Conservation (phyloP, 2,329 filamentous ascomycete genomes). For the Aspergillus sclerotialis region DNA sequence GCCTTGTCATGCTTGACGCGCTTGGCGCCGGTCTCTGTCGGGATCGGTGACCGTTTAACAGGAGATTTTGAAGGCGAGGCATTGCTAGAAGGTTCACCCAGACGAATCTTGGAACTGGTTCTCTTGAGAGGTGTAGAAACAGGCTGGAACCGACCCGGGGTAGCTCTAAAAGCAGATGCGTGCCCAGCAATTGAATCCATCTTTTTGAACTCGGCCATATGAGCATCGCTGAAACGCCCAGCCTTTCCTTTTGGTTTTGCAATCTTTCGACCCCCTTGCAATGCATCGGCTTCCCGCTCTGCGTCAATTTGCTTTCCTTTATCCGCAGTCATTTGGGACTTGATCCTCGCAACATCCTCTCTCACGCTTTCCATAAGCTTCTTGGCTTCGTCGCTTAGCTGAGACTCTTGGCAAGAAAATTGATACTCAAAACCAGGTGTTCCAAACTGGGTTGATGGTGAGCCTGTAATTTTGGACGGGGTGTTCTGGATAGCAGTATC, state of each 20-base stretch:
- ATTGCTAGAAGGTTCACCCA: slow-evolving; percentile 52
- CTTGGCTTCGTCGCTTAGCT: slow-evolving; percentile 46
- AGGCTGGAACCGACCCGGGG: slow-evolving; percentile 36
- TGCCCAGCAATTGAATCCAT: slow-evolving; percentile 95
- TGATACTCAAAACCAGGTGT: slow-evolving; percentile 42
- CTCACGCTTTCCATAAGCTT: slow-evolving; percentile 60
- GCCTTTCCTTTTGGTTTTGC: slow-evolving; percentile 72
- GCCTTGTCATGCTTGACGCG: slow-evolving; percentile 60
- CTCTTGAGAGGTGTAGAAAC: slow-evolving; percentile 43
- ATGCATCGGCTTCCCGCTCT: slow-evolving; percentile 38
- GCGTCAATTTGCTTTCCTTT: slow-evolving; percentile 49
- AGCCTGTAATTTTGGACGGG: slow-evolving; percentile 34
- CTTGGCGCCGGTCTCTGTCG: slow-evolving; percentile 51
- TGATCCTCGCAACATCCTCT: slow-evolving; percentile 64
- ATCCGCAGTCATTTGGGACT: slow-evolving; percentile 59
- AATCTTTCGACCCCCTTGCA: slow-evolving; percentile 57
- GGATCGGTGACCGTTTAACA: slow-evolving; percentile 19
- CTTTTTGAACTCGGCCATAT: slow-evolving; percentile 87
- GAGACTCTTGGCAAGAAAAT: slow-evolving; percentile 36
- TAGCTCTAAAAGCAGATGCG: slow-evolving; percentile 61
- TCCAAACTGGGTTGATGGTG: slow-evolving; percentile 28
- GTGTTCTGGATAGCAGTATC: slow-evolving; percentile 26
- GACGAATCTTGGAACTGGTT: slow-evolving; percentile 54
- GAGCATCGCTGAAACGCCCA: slow-evolving; percentile 73
- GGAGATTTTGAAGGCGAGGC: slow-evolving; percentile 30